Base-by-base conservation (phyloP, 495 filamentous ascomycete species). In the Sphaerosporella brunnea region DNA sequence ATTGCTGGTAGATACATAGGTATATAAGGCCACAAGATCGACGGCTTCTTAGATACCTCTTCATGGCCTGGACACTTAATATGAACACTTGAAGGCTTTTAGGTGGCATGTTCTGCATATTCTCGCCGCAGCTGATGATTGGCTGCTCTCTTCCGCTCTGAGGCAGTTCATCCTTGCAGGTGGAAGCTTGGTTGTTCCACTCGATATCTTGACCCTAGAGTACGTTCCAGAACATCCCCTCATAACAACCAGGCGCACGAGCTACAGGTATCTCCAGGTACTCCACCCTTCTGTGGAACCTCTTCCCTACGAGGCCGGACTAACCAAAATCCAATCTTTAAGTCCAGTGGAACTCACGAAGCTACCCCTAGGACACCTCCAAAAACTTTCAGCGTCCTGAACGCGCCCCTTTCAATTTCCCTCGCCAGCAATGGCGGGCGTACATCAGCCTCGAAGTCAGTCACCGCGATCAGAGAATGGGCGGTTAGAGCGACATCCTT, bases 401-500 rank as follows among this genome's bases (percentile, higher is more conserved):
- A 32, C 28, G 13, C 28, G 13, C 28, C 28, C 28, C 28, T 32
- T 5, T 32, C 28, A 13, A 32, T 13, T 13, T 5, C 28, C 13
- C 7, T 32, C 28, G 28, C 28, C 28, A 32, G 35, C 7, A 37
- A 61, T 61, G 69, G 47, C 67, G 30, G 53, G 49, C 64, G 62
- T 53, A 66, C 58, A 52, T 63, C 58, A 71, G 62, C 57, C 69
- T 65, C 60, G 65, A 43, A 74, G 73, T 46, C 71, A 73, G 51
- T 74, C 73, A 16, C 72, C 72, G 44, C 71, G 70, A 46, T 68
- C 73, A 38, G 69, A 73, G 50, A 71, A 73, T 60, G 68, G 54
- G 32, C 64, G 65, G 49, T 66, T 84, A 53, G 85, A 90, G 62
- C 73, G 84, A 45, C 71, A 72, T 47, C 69, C 77, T 25, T 82